A percentile compares a stretch with the other conserved stretches of the same genome.
These are phyloP conservation scores for Cytospora schulzeri DNA, from an alignment of 2,329 filamentous ascomycete genomes.

Conservation along the genomic window DNA sequence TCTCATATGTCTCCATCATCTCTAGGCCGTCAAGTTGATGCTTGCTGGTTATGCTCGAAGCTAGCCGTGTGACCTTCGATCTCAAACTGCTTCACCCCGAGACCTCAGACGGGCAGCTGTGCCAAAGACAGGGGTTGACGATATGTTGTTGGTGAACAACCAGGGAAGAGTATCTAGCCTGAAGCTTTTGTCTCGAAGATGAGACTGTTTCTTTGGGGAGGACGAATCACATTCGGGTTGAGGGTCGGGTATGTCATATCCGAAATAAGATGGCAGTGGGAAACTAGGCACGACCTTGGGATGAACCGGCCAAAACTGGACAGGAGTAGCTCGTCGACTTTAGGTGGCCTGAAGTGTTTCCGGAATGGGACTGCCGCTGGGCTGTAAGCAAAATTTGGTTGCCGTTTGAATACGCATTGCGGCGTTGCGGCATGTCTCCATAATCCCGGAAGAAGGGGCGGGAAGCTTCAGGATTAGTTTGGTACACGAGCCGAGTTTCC, in stretches of 20 bases:
- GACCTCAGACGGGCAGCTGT: constrained; percentile 8
- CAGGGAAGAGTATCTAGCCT: not conserved
- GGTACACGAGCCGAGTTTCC: constrained; percentile 18
- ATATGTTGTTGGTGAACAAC: not conserved
- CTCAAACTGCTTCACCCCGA: not conserved
- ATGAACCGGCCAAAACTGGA: not conserved
- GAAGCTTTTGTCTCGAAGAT: not conserved
- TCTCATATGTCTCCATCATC: constrained; percentile 3
- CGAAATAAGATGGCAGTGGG: constrained; percentile 3
- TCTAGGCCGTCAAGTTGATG: not conserved
- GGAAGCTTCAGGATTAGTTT: not conserved
- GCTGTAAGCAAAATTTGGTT: not conserved
- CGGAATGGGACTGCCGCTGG: not conserved
- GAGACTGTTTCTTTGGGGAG: constrained; percentile 9
- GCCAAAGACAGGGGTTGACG: constrained; percentile 16
- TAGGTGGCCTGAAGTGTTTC: constrained; percentile 9
- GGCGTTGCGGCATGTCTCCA: not conserved
- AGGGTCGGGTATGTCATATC: not conserved
- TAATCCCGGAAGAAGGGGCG: not conserved
- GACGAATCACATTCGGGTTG: constrained; percentile 5
- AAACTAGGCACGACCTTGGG: constrained; percentile 5
- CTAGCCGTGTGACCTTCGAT: not conserved
- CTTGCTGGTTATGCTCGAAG: not conserved
- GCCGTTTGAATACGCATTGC: constrained; percentile 16
- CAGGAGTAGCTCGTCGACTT: not conserved